phyloP scores from a whole-genome alignment of 2,329 filamentous ascomycete genomes.

The Drechmeria coniospora region DNA sequence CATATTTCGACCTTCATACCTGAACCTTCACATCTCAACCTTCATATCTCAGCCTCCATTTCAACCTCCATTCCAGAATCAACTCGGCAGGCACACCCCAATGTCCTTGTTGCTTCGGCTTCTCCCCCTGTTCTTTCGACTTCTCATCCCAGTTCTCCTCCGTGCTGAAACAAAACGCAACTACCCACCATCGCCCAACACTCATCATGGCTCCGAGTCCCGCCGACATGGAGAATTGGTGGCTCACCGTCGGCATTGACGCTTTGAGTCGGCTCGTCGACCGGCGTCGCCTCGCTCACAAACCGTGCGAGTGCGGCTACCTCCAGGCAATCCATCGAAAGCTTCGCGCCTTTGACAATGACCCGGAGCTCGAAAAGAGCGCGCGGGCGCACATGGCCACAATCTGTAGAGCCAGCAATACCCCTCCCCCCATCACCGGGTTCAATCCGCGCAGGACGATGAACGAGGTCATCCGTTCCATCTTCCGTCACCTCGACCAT shows the following conservation, averaged over 20 bases:
- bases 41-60: no score
- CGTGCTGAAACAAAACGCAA: no score
- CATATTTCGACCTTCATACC: no score
- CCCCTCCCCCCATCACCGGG: conserved; percentile 1
- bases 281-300: conserved; percentile 4
- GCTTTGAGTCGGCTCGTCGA: conserved; percentile 13
- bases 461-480: conserved; percentile 7
- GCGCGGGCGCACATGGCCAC: conserved; percentile 9
- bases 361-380: conserved; percentile 6
- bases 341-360: conserved; percentile 17
- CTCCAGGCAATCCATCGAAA: conserved; percentile 14
- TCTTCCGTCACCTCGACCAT: conserved; percentile 13
- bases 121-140: no score
- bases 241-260: conserved; percentile 13
- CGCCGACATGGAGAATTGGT: conserved; percentile 18
- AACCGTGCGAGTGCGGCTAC: conserved; percentile 16
- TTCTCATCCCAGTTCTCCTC: no score
- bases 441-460: conserved; percentile 15
- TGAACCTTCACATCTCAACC: no score
- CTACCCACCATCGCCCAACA: no score
- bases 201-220: conserved; percentile 16
- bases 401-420: conserved; percentile 5
- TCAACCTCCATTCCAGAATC: no score
- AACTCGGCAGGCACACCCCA: no score
- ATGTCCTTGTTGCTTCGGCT: no score